Base-by-base conservation (phyloP, 163 green algal genomes). In the Chlorella variabilis region DNA sequence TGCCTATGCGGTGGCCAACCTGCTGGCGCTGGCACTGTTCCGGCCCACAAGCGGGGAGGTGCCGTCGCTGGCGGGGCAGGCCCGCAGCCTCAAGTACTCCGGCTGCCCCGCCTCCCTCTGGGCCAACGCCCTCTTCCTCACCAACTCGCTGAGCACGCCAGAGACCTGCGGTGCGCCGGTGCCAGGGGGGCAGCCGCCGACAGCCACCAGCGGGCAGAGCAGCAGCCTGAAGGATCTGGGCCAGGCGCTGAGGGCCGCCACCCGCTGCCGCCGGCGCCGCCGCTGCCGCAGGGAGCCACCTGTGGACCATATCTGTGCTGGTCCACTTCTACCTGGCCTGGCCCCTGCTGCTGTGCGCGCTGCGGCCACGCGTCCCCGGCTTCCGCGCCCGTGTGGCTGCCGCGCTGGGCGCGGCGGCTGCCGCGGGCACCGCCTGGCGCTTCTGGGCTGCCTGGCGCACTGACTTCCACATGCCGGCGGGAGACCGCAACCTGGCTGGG, bases 291-390 rank as follows among this genome's bases (percentile, higher is more conserved):
- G 54, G 54, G 6, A 15, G 9, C 23, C 54, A 63, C 54, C 23
- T 63, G 18, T 63, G 54, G 54, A 63, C 20, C 54, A 63, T 15
- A 6, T 9, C 54, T 63, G 54, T 63, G 20, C 5, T 29, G 23
- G 54, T 63, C 9, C 54, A 63, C 23, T 29, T 63, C 18, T 63
- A 63, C 54, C 18, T 63, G 18, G 54, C 54, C 54, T 29, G 18
- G 18, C 63, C 63, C 1, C 63, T 71, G 63, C 34, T 71, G 34
- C 63, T 71, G 20, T 71, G 63, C 18, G 34, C 63, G 63, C 63
- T 71, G 63, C 63, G 63, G 20, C 63, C 63, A 9, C 15, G 34
- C 25, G 27, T 21, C 20, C 63, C 18, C 20, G 21, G 63, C 34
- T 71, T 71, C 63, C 63, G 63, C 34, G 18, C 18, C 63, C 63